Conservation (phyloP, 2,329 filamentous ascomycete species). For the Colletotrichum scovillei region DNA sequence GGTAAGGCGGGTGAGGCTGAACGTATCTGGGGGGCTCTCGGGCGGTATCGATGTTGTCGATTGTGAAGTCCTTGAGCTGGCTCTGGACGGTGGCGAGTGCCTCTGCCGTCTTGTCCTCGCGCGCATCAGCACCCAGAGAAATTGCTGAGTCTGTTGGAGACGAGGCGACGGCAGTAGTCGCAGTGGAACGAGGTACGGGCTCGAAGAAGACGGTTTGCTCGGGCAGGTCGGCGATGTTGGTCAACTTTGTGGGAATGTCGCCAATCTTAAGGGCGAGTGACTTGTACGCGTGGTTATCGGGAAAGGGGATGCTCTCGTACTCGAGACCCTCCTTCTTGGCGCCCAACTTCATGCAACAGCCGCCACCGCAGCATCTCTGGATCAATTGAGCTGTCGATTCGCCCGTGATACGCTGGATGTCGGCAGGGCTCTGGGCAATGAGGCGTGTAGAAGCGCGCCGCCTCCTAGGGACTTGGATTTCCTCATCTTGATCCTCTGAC, state of each 20-base stretch:
- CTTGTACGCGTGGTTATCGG: constrained; percentile 87
- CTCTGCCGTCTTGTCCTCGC: constrained; percentile 49
- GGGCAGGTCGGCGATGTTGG: constrained; percentile 77
- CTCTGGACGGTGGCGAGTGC: constrained; percentile 30
- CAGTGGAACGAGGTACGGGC: constrained; percentile 58
- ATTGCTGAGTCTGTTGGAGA: constrained; percentile 63
- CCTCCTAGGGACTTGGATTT: constrained; percentile 54
- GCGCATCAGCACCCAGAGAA: constrained; percentile 53
- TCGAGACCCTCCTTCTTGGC: constrained; percentile 57
- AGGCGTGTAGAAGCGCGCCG: constrained; percentile 78
- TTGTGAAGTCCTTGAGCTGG: constrained; percentile 42
- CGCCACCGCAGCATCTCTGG: constrained; percentile 72
- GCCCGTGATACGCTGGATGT: constrained; percentile 73
- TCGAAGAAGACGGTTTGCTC: constrained; percentile 80
- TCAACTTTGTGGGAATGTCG: constrained; percentile 78
- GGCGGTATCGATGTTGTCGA: constrained; percentile 64
- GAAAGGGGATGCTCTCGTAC: constrained; percentile 66
- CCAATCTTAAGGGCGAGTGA: constrained; percentile 82
- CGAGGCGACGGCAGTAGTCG: constrained; percentile 41
- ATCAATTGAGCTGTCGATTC: constrained; percentile 72
- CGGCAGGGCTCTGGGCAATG: constrained; percentile 71
- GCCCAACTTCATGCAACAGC: constrained; percentile 67
- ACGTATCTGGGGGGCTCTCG: constrained; percentile 89
- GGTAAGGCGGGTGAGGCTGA: constrained; percentile 92
- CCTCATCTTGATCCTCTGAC: constrained; percentile 68